phyloP scores from a whole-genome alignment of 441 rosid species.

The Erodium chrysanthum region DNA sequence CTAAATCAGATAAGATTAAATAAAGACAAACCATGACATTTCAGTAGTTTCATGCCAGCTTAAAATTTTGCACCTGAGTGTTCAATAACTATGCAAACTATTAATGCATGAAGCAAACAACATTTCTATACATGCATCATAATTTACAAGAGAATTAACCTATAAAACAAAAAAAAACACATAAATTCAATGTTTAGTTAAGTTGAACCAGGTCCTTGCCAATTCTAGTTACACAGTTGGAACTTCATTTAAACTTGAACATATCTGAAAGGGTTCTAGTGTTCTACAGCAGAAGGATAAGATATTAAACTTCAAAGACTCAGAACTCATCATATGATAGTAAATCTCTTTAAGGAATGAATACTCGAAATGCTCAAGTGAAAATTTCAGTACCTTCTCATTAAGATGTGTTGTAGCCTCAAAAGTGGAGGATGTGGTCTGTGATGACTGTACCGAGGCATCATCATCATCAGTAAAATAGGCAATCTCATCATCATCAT shows the following conservation, averaged over 20 bases:
- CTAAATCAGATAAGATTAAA: conserved; percentile 3
- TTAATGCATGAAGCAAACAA: not conserved
- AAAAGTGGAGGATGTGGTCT: conserved; percentile 31
- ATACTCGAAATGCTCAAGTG: conserved; percentile 2
- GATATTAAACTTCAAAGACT: not conserved
- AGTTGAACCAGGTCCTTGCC: not conserved
- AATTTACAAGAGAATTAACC: not conserved
- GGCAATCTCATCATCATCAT: conserved; percentile 45
- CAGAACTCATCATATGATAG: not conserved
- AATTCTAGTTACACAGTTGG: not conserved
- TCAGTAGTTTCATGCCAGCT: not conserved
- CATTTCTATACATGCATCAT: not conserved
- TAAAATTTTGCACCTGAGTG: not conserved
- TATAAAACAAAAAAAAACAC: not conserved
- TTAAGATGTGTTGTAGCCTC: conserved; percentile 32
- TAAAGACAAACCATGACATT: not conserved
- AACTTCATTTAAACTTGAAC: not conserved
- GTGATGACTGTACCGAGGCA: conserved; percentile 47
- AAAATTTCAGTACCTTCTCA: conserved; percentile 34
- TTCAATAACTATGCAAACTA: conserved; percentile 3
- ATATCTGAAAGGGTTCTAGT: not conserved
- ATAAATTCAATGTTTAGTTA: not conserved
- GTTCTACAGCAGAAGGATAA: not conserved
- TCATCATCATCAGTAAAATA: conserved; percentile 65
- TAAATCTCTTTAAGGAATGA: not conserved